phyloP scores from a whole-genome alignment of 1,284 basidiomycete genomes.

The Trametes sp. region DNA sequence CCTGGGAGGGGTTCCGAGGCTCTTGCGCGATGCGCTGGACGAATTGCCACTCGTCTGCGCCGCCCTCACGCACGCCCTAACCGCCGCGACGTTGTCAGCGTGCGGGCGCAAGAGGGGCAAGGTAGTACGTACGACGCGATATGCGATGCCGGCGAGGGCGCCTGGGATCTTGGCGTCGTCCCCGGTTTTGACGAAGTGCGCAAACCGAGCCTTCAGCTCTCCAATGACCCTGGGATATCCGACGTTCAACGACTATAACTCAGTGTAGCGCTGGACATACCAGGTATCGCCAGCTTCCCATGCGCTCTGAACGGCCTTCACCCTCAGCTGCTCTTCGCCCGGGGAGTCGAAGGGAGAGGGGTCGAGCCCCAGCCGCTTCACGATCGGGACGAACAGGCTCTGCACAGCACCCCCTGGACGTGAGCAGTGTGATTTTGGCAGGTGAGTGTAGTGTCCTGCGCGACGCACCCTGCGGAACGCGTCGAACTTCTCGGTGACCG shows the following conservation, averaged over 20 bases:
- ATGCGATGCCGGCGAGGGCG: conserved; percentile 69
- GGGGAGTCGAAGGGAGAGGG: conserved; percentile 72
- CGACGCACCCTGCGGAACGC: conserved; percentile 63
- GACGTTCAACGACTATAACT: conserved; percentile 42
- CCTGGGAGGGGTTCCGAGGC: conserved; percentile 75
- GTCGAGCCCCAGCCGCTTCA: conserved; percentile 83
- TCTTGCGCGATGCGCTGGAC: conserved; percentile 75
- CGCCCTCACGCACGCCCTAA: conserved; percentile 61
- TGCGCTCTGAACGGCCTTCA: conserved; percentile 74
- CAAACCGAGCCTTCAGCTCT: conserved; percentile 80
- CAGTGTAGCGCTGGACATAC: conserved; percentile 41
- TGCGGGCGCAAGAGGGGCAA: too few relatives aligned
- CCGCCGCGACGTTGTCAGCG: conserved; percentile 23
- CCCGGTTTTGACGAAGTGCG: conserved; percentile 70
- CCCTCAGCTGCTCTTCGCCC: conserved; percentile 81
- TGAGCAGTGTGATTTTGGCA: not conserved
- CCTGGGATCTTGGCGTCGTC: conserved; percentile 84
- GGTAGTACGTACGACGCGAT: conserved; percentile 48
- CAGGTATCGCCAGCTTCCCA: not conserved
- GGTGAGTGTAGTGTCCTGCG: not conserved
- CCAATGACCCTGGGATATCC: conserved; percentile 76
- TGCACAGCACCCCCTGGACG: not conserved
- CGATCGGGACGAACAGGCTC: conserved; percentile 81
- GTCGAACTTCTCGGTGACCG: conserved; percentile 66
- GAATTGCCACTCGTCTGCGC: conserved; percentile 79